These are phyloP conservation scores for Curvularia hawaiiensis DNA, from an alignment of 2,329 filamentous ascomycete species.

Conservation along the genomic window DNA sequence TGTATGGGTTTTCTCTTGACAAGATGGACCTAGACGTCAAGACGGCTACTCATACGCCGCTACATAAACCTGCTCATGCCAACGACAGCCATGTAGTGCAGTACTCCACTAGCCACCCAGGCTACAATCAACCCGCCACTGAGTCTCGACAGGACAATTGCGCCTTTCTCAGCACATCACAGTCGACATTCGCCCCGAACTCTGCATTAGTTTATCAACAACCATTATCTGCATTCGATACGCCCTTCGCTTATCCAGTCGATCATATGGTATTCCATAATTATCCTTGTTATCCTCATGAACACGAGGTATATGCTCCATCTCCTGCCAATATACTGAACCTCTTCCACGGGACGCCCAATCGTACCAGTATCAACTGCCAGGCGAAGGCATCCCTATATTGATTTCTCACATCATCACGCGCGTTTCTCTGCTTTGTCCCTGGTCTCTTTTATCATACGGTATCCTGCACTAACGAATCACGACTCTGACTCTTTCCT, in stretches of 20 bases:
- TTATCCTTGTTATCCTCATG: conserved; percentile 5
- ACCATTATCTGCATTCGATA: conserved; percentile 13
- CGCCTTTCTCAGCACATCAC: conserved; percentile 5
- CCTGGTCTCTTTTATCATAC: background rate
- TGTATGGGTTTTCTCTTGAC: conserved; percentile 11
- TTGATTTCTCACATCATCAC: conserved; percentile 1
- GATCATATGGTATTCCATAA: conserved; percentile 6
- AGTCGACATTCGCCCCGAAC: background rate
- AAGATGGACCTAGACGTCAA: conserved; percentile 21
- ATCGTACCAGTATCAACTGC: conserved; percentile 9
- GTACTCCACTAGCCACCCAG: conserved; percentile 4
- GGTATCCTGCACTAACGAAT: conserved; percentile 5
- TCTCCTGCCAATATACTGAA: conserved; percentile 2
- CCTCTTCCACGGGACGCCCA: conserved; percentile 18
- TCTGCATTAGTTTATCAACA: conserved; percentile 11
- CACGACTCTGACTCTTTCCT: conserved; percentile 12
- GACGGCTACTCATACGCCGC: conserved; percentile 5
- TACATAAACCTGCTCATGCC: conserved; percentile 1
- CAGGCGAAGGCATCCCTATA: background rate
- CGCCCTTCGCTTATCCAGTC: conserved; percentile 9
- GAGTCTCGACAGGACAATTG: background rate
- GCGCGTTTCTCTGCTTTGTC: background rate
- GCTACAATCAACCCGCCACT: conserved; percentile 10
- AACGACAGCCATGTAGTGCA: conserved; percentile 13
- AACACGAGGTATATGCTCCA: conserved; percentile 5